phyloP scores from a whole-genome alignment of 1,284 basidiomycete genomes.

The Cutaneotrichosporon arboriforme region DNA sequence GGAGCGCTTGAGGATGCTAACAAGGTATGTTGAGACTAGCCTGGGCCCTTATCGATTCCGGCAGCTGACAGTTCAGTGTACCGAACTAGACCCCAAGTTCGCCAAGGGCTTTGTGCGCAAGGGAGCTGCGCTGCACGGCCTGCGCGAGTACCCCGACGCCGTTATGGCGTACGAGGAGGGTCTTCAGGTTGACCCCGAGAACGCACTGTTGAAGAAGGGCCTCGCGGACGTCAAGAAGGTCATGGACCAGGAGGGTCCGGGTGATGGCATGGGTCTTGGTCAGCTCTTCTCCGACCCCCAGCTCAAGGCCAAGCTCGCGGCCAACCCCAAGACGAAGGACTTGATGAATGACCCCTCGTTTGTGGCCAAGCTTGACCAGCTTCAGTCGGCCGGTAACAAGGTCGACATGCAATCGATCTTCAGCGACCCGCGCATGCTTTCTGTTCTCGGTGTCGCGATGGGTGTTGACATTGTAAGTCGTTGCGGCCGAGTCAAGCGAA shows the following conservation, averaged over 20 bases:
- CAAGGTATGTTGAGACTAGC: constrained; percentile 56
- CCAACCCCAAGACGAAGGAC: constrained; percentile 77
- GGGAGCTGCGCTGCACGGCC: constrained; percentile 89
- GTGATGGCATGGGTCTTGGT: constrained; percentile 56
- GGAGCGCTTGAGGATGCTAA: constrained; percentile 84
- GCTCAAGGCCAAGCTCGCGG: constrained; percentile 72
- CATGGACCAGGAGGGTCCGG: constrained; percentile 43
- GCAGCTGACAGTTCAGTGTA: constrained; percentile 48
- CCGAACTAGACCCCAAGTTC: constrained; percentile 76
- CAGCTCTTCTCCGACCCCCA: constrained; percentile 83
- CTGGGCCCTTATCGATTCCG: constrained; percentile 38
- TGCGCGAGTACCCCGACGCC: constrained; percentile 71
- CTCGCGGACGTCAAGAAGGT: constrained; percentile 79
- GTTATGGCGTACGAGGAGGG: constrained; percentile 64
- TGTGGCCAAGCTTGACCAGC: constrained; percentile 55
- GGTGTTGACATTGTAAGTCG: constrained; percentile 70
- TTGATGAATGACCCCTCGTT: constrained; percentile 78
- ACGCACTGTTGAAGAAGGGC: constrained; percentile 75
- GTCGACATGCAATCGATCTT: constrained; percentile 50
- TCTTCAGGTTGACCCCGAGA: constrained; percentile 69
- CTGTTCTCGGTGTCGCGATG: constrained; percentile 85
- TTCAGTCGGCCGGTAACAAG: constrained; percentile 47
- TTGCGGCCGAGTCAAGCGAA: too few species aligned
- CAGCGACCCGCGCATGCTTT: constrained; percentile 84
- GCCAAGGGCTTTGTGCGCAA: constrained; percentile 88